Base-by-base conservation (phyloP, 1,139 yeast species). In the Debaryomycetaceae sp. region DNA sequence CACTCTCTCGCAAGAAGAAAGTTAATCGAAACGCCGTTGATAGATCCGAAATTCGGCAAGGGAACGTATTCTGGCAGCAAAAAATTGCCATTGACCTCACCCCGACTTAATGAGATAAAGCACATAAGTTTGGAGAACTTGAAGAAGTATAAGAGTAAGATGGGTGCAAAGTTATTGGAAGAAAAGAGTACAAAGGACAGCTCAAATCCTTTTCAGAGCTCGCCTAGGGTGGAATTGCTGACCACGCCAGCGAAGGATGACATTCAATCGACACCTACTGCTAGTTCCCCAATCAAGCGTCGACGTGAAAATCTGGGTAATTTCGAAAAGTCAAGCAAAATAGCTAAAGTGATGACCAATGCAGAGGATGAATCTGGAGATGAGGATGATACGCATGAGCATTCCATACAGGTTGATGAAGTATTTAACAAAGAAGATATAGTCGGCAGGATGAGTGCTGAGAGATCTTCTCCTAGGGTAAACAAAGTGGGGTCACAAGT, bases 51-150 rank as follows among this genome's bases (percentile, higher is more conserved):
- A 38, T 17, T 41, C 36, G 31, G 39, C 30, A 18, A 56, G 34
- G 33, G 19, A 7, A 31, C 37, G 4, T 29, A 33, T 11, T 16
- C 39, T 8, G 26, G 59, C 0, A 36, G 33, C 11, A 44, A 47
- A 33, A 53, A 66, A 36, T 53, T 49, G 11, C 73, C 76, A 7
- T 49, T 68, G 44, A 70, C 76, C 7, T 66, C 72, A 7, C 71
- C 75, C 30, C 55, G 67, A 43, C 41, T 56, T n/a, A 55, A 56
- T 15, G 45, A 54, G 34, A 14, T 32, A 6, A 39, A 39, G 26
- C 44, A 52, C 39, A 41, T 54, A 5, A 47, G 47, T 39, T 43
- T 57, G 33, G 58, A 49, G 18, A 47, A 51, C 15, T 50, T 58
- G 24, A 48, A 44, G 18, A 42, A 44, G 37, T 46, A 58, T 11